phyloP scores from a whole-genome alignment of 1,139 yeast species.

The Kurtzmaniella quercitrusa region DNA sequence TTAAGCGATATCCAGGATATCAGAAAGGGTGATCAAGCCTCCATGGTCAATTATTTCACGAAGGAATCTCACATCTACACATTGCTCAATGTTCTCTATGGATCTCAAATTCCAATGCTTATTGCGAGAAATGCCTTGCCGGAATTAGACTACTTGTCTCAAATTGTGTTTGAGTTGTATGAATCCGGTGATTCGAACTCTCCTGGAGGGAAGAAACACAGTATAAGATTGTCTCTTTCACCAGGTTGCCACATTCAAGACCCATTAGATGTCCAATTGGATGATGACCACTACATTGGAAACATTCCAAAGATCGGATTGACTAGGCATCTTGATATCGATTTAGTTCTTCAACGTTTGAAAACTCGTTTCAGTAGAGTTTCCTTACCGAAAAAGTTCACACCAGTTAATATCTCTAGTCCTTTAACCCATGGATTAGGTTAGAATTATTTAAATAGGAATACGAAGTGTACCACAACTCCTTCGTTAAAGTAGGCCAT shows the following conservation, averaged over 20 bases:
- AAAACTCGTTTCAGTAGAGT: slow-evolving; percentile 83
- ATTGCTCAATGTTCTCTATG: slow-evolving; percentile 82
- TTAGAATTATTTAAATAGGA: too few species aligned
- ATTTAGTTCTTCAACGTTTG: slow-evolving; percentile 77
- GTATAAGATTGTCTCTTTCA: slow-evolving; percentile 81
- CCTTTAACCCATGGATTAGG: slow-evolving; percentile 39
- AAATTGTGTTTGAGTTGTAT: slow-evolving; percentile 88
- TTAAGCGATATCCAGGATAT: slow-evolving; percentile 75
- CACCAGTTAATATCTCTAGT: slow-evolving; percentile 83
- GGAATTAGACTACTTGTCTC: slow-evolving; percentile 92
- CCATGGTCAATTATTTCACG: slow-evolving; percentile 86
- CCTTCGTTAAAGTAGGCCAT: too few species aligned
- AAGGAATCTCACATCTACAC: slow-evolving; percentile 98
- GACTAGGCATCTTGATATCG: slow-evolving; percentile 92
- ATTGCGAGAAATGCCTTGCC: slow-evolving; percentile 93
- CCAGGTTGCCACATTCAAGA: slow-evolving; percentile 99
- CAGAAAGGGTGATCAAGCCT: slow-evolving; percentile 74
- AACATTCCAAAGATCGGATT: slow-evolving; percentile 88
- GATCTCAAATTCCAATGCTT: slow-evolving; percentile 91
- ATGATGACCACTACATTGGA: slow-evolving; percentile 93
- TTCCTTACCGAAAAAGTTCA: slow-evolving; percentile 82
- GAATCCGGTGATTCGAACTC: slow-evolving; percentile 65
- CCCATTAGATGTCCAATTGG: slow-evolving; percentile 93
- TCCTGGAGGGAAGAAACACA: slow-evolving; percentile 70
- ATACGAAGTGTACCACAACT: too few species aligned